A percentile compares a stretch with the other conserved stretches of the same genome.
phyloP scores from a whole-genome alignment of 495 filamentous ascomycete species.

The Penicillium bovifimosum region DNA sequence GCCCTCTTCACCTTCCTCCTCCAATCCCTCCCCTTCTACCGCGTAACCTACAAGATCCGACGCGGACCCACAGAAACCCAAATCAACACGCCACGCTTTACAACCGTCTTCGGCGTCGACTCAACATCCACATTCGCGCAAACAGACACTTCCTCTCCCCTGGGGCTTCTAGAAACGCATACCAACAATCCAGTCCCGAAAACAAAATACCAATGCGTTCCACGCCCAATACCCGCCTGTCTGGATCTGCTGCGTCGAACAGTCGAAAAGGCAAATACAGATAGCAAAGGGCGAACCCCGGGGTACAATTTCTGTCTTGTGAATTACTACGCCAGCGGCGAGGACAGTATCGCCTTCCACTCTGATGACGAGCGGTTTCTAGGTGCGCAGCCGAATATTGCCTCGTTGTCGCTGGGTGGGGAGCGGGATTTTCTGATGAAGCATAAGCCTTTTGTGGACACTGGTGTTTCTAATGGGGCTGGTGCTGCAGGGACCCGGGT shows the following conservation, averaged over 20 bases:
- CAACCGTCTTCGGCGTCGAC: slow-evolving; percentile 69
- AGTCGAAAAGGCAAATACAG: slow-evolving; percentile 50
- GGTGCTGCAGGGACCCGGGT: slow-evolving; percentile 1
- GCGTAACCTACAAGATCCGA: slow-evolving; percentile 64
- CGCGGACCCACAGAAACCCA: slow-evolving; percentile 50
- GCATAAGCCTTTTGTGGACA: slow-evolving; percentile 47
- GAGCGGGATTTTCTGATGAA: slow-evolving; percentile 66
- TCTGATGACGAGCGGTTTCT: slow-evolving; percentile 74
- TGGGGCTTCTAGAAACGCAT: slow-evolving; percentile 30
- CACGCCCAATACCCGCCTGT: slow-evolving; percentile 63
- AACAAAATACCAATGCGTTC: slow-evolving; percentile 50
- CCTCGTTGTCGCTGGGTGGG: slow-evolving; percentile 62
- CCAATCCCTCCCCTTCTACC: slow-evolving; percentile 61
- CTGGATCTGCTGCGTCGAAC: slow-evolving; percentile 50
- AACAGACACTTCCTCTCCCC: slow-evolving; percentile 19
- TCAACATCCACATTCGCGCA: slow-evolving; percentile 42
- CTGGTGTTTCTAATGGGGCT: not conserved
- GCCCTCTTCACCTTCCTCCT: slow-evolving; percentile 62
- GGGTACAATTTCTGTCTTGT: slow-evolving; percentile 68
- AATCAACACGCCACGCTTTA: slow-evolving; percentile 64
- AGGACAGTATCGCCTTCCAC: slow-evolving; percentile 69
- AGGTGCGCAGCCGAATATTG: slow-evolving; percentile 59
- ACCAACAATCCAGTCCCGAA: slow-evolving; percentile 29
- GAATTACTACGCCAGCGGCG: slow-evolving; percentile 67
- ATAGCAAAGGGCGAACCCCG: slow-evolving; percentile 14